Conservation (phyloP, 2,329 filamentous ascomycete genomes). For the Paecilomyces niveus region DNA sequence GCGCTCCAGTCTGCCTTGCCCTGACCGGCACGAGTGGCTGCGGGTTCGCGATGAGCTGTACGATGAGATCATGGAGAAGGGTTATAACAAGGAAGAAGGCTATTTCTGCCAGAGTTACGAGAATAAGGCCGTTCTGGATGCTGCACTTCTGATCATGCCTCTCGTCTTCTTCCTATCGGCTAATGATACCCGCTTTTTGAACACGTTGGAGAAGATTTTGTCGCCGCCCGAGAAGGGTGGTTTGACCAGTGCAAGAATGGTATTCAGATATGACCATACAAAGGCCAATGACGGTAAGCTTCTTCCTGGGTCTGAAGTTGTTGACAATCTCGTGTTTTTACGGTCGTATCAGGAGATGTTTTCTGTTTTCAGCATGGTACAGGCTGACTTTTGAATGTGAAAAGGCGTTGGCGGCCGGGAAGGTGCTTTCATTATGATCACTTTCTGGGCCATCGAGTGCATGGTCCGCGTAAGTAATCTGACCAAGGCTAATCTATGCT, state of each 20-base stretch:
- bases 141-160: constrained; percentile 67
- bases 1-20: constrained; percentile 62
- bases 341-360: too few relatives aligned
- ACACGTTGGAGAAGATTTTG: constrained; percentile 65
- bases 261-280: constrained; percentile 67
- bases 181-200: constrained; percentile 67
- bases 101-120: constrained; percentile 74
- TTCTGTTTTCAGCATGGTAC: too few relatives aligned
- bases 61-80: constrained; percentile 71
- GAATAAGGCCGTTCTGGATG: constrained; percentile 61
- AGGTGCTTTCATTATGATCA: constrained; percentile 75
- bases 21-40: constrained; percentile 61
- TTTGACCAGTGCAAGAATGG: constrained; percentile 65
- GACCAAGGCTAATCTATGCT: not conserved
- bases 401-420: constrained; percentile 65
- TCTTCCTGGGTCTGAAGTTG: not conserved
- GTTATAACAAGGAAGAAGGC: constrained; percentile 62
- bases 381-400: constrained; percentile 2
- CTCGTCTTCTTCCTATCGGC: constrained; percentile 74
- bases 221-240: constrained; percentile 67
- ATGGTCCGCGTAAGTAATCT: constrained; percentile 57
- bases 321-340: not conserved
- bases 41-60: constrained; percentile 60
- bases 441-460: constrained; percentile 75
- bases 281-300: constrained; percentile 60